phyloP scores from a whole-genome alignment of 768 basidiomycete genomes.

The Boletus edulis region DNA sequence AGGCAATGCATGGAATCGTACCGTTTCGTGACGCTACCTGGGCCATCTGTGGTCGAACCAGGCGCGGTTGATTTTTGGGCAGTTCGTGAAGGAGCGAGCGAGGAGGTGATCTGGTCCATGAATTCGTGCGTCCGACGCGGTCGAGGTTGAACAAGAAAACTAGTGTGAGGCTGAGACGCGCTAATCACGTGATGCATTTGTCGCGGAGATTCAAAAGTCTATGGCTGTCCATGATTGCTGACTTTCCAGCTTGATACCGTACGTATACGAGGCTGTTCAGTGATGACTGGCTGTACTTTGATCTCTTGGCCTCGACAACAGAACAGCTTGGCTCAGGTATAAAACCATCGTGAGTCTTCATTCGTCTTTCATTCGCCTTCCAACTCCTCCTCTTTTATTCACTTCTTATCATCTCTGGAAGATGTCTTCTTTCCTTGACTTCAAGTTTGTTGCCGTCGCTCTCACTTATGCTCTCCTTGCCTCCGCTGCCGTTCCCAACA shows the following conservation, averaged over 20 bases:
- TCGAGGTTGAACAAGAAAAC: conserved; percentile 4
- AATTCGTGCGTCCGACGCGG: conserved; percentile 3
- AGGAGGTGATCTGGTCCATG: conserved; percentile 73
- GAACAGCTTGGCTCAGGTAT: not conserved
- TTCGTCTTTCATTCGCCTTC: not conserved
- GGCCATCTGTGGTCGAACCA: conserved; percentile 51
- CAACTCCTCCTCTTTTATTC: not conserved
- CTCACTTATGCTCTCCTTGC: conserved; percentile 15
- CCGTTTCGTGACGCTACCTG: conserved; percentile 86
- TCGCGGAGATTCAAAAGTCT: conserved; percentile 1
- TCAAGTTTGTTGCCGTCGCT: conserved; percentile 11
- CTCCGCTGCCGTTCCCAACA: conserved; percentile 19
- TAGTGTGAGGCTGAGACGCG: conserved; percentile 23
- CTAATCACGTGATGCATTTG: conserved; percentile 24
- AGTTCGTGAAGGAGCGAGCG: conserved; percentile 57
- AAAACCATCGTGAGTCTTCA: not conserved
- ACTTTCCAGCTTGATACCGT: too few species aligned
- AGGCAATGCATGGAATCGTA: conserved; percentile 23
- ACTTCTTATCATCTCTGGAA: conserved; percentile 13
- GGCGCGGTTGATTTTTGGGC: conserved; percentile 56
- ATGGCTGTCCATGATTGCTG: too few species aligned
- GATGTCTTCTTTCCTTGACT: conserved; percentile 17
- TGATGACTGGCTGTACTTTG: too few species aligned
- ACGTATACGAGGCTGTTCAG: too few species aligned
- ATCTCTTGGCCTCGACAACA: too few species aligned